phyloP scores from a whole-genome alignment of 148 eudicot species.

The Persicaria maculosa region DNA sequence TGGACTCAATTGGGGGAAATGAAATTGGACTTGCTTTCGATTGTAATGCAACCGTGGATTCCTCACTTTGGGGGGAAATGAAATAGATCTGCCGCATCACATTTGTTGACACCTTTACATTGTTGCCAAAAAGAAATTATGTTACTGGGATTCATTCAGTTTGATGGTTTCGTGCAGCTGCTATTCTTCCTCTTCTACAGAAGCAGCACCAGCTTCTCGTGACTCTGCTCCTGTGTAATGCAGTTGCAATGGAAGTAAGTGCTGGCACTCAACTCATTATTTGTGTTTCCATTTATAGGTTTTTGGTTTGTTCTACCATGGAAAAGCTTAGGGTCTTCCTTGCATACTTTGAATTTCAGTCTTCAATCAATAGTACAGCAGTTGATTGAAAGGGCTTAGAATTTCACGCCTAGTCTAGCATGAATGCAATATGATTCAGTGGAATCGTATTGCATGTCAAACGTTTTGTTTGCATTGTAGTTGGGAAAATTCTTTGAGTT shows the following conservation, averaged over 20 bases:
- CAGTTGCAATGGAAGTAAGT: conserved; percentile 46
- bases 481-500: background rate
- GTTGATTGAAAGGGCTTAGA: background rate
- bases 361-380: background rate
- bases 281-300: background rate
- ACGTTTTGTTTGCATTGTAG: background rate
- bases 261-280: background rate
- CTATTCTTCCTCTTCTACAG: conserved; percentile 34
- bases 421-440: background rate
- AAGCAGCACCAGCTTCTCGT: conserved; percentile 41
- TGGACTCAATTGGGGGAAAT: background rate
- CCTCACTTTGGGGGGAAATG: background rate
- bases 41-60: too few relatives aligned
- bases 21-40: background rate
- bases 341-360: background rate
- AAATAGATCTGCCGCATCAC: too few relatives aligned
- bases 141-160: background rate
- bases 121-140: background rate
- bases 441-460: background rate
- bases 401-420: background rate
- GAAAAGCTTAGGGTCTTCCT: background rate
- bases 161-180: conserved; percentile 20
- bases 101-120: too few relatives aligned
- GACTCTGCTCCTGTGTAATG: conserved; percentile 42
- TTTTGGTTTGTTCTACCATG: background rate